A percentile compares a stretch with the other conserved stretches of the same genome.
Evolutionary conservation across 495 filamentous ascomycete species (phyloP).

Genomic region (Penicillium coffeae): DNA sequence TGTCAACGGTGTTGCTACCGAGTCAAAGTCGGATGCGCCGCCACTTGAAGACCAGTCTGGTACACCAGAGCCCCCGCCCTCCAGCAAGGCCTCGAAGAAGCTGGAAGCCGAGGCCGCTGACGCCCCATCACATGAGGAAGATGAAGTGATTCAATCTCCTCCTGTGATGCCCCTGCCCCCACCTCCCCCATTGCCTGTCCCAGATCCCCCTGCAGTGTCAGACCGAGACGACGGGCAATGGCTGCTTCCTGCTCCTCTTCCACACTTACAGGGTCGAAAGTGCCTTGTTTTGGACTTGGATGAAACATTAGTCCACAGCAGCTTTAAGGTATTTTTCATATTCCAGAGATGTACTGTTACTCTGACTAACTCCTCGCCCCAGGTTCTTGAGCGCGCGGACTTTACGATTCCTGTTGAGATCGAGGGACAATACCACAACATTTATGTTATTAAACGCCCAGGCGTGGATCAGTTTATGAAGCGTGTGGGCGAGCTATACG

Average conservation of each 20-base stretch:
- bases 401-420: slow-evolving; percentile 99
- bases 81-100: slow-evolving; percentile 12
- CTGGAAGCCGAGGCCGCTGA: slow-evolving; percentile 9
- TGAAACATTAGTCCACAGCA: slow-evolving; percentile 98
- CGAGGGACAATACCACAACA: slow-evolving; percentile 97
- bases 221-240: slow-evolving; percentile 55
- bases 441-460: slow-evolving; percentile 98
- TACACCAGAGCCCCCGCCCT: slow-evolving; percentile 9
- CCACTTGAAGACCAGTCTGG: slow-evolving; percentile 9
- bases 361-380: slow-evolving; percentile 22
- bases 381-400: slow-evolving; percentile 97
- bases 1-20: slow-evolving; percentile 13
- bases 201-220: slow-evolving; percentile 24
- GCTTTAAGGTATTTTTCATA: slow-evolving; percentile 76
- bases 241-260: slow-evolving; percentile 73
- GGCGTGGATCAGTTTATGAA: slow-evolving; percentile 99
- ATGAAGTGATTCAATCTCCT: slow-evolving; percentile 10
- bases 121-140: slow-evolving; percentile 26
- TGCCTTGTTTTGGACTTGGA: slow-evolving; percentile 95
- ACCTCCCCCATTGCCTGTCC: slow-evolving; percentile 38
- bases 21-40: slow-evolving; percentile 11
- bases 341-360: too few relatives aligned
- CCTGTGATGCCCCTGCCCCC: slow-evolving; percentile 58
- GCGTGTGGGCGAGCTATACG: slow-evolving; percentile 93
- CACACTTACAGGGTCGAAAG: slow-evolving; percentile 79